Evolutionary conservation across 2,329 filamentous ascomycete species (phyloP), one percentile per base, ranked within the genome.

Genomic region (Colletotrichum limetticola): DNA sequence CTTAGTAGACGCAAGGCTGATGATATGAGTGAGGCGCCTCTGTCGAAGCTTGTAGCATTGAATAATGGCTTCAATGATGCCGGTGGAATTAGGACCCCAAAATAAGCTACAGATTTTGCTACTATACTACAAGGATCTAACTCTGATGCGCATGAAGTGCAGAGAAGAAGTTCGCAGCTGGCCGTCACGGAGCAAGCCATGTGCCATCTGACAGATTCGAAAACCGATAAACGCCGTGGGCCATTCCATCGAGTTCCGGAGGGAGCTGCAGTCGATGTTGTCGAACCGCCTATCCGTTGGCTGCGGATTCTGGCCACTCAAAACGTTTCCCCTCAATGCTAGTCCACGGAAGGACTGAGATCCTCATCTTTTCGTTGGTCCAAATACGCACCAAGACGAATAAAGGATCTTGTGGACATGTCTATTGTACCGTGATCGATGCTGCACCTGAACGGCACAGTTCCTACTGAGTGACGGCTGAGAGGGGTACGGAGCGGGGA

Each of bases 301-400:
- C 14, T 59, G 22, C 19, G 19, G n/a, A 52, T n/a, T 30, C 37
- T 56, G 26, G 32, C 59, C 55, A 42, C 66, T 52, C 22, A 32
- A n/a, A 8, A 28, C 26, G 37, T 37, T 19, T 35, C 26, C 28
- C 14, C 14, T 7, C 30, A 53, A 46, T 19, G 52, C 37, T 63
- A 37, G 52, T 11, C 14, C 26, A 14, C n/a, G 22, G 65, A 53
- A 66, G n/a, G 52, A 32, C 14, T 19, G 22, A 22, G 11, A 3
- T 49, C 12, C 14, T 19, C 12, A 30, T 14, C 46, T 4, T 61
- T 56, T 57, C 49, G 60, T 72, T 72, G 70, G 70, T 37, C 56
- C 22, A 42, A n/a, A 42, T 72, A 72, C 66, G 70, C 66, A 19
- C 24, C 37, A 42, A 46, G 28, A 59, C 58, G 32, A 61, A 32